Conservation (phyloP, 179 eudicot genomes). For the Nepenthes alata region DNA sequence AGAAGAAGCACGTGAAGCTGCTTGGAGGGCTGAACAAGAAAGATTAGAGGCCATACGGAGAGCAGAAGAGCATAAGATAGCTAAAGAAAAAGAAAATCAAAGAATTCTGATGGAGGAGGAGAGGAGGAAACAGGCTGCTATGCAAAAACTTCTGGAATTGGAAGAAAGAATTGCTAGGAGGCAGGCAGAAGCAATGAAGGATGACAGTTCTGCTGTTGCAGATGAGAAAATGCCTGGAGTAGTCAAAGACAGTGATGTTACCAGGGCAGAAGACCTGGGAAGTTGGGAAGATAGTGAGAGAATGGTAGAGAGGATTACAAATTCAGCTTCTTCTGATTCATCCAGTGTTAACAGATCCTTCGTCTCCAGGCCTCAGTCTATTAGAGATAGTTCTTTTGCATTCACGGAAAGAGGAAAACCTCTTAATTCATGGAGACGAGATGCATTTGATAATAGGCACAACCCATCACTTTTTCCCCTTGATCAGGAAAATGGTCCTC, state of each 20-base stretch:
- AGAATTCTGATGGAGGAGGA: constrained; percentile 74
- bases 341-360: constrained; percentile 37
- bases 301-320: constrained; percentile 77
- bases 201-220: constrained; percentile 22
- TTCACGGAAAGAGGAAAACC: constrained; percentile 49
- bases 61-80: constrained; percentile 77
- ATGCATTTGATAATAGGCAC: constrained; percentile 46
- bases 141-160: constrained; percentile 80
- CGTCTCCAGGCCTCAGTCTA: constrained; percentile 26
- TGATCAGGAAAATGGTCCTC: constrained; percentile 53
- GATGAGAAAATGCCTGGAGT: constrained; percentile 27
- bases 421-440: constrained; percentile 64
- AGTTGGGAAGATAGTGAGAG: constrained; percentile 94
- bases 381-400: constrained; percentile 49
- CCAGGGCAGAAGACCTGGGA: constrained; percentile 40
- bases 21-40: constrained; percentile 86
- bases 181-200: constrained; percentile 37
- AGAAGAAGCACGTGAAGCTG: constrained; percentile 82
- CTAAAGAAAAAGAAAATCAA: constrained; percentile 81
- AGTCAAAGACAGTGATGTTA: constrained; percentile 32
- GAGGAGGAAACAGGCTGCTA: constrained; percentile 93
- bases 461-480: constrained; percentile 33
- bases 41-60: constrained; percentile 42
- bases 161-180: constrained; percentile 82
- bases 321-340: constrained; percentile 58